Base-by-base conservation (phyloP, 2,329 filamentous ascomycete genomes). In the Fusarium beomiforme region DNA sequence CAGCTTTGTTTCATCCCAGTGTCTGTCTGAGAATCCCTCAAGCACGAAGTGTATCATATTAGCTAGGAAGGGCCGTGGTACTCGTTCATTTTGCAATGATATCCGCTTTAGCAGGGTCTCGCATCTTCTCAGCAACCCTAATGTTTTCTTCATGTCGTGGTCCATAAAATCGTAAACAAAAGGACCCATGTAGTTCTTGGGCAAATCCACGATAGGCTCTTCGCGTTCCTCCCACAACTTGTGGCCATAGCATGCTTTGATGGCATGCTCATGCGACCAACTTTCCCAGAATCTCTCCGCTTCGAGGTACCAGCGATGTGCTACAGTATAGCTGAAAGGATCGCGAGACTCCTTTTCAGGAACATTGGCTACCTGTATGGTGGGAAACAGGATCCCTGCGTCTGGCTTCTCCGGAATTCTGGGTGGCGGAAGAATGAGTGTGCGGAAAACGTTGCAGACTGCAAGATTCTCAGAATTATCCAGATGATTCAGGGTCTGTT, bases 401-500 rank as follows among this genome's bases (percentile, higher is more conserved):
- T 76, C 70, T 16, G 61, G 64, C 36, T 71, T 61, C 21, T 70
- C 46, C 16, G 64, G 59, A 2, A 58, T 39, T 14, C 37, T 60
- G 5, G 64, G 65, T 59, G 26, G 70, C 5, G 83, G 81, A 1
- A 85, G 75, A 10, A 82, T 71, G 13, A 84, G 74, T 1, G 79
- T 79, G 29, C 79, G 78, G 77, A 80, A 83, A 5, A 79, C 76
- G 5, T 78, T 81, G 61, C 79, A 78, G 41, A 80, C 75, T 10
- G 74, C 69, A 43, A 72, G 74, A 59, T 84, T 84, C 75, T 84
- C 83, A 8, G 59, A 39, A 59, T 74, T 81, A 33, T 77, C 75
- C 49, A 85, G 80, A 16, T 78, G 66, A 42, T 80, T 80, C 34
- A 87, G 78, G 21, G 78, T 79, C 33, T 81, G 79, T 69, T 86